These are phyloP conservation scores for Xerocomus brunneocitrinus DNA, from an alignment of 768 basidiomycete species.

Conservation along the genomic window DNA sequence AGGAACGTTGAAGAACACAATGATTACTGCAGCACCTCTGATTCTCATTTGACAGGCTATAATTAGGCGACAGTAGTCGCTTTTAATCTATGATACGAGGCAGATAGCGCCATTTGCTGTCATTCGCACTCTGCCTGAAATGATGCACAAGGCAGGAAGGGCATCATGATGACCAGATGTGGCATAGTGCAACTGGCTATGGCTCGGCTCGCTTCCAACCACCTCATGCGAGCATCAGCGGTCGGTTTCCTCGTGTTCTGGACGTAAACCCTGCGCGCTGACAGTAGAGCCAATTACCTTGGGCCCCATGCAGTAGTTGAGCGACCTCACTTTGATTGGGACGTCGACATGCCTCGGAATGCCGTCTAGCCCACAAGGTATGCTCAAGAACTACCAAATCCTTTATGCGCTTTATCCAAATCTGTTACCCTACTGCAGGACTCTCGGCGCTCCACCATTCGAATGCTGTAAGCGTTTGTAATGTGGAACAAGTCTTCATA, in stretches of 20 bases:
- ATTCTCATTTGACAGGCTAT: too few relatives aligned
- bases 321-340: not conserved
- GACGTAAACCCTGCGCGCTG: not conserved
- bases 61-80: not conserved
- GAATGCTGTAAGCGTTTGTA: not conserved
- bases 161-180: not conserved
- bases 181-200: not conserved
- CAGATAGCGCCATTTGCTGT: too few relatives aligned
- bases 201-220: not conserved
- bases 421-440: not conserved
- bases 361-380: not conserved
- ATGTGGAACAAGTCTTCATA: not conserved
- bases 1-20: too few relatives aligned
- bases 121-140: not conserved
- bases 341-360: not conserved
- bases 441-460: not conserved
- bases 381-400: not conserved
- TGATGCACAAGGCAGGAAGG: not conserved
- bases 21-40: too few relatives aligned
- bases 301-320: not conserved
- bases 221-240: not conserved
- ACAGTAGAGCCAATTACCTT: not conserved
- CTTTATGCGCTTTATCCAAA: not conserved
- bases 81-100: too few relatives aligned
- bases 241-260: not conserved